phyloP scores from a whole-genome alignment of 2,329 filamentous ascomycete species.

The Penicillium sp. region DNA sequence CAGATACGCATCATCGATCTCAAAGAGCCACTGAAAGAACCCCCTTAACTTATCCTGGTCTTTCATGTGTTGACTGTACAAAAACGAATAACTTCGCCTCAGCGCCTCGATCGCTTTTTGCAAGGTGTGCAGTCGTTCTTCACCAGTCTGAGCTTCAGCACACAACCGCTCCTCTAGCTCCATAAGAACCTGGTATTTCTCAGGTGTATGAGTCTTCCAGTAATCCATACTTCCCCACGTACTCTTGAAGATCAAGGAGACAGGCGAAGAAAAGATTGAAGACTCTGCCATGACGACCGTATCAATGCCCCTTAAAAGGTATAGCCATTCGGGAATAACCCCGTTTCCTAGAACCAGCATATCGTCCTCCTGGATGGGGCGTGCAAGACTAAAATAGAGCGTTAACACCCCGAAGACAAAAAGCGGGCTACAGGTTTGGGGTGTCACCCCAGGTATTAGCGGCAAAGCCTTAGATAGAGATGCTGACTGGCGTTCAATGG shows the following conservation, averaged over 20 bases:
- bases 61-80: background rate
- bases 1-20: background rate
- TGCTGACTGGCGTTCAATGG: background rate
- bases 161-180: background rate
- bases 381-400: background rate
- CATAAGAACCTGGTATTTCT: background rate
- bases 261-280: background rate
- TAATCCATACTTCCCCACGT: slow-evolving; percentile 2
- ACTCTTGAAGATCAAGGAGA: slow-evolving; percentile 1
- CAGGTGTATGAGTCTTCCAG: slow-evolving; percentile 1
- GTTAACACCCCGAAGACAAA: slow-evolving; percentile 1
- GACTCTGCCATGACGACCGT: background rate
- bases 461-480: background rate
- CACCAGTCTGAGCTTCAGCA: background rate
- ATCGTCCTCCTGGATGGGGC: background rate
- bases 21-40: slow-evolving; percentile 1
- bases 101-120: background rate
- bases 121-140: background rate
- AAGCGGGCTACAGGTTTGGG: background rate
- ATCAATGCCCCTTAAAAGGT: background rate
- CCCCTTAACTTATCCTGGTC: slow-evolving; percentile 2
- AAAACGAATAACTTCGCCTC: slow-evolving; percentile 1
- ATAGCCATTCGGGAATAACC: slow-evolving; percentile 1
- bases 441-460: background rate
- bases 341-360: background rate